Conservation (phyloP, 2,329 filamentous ascomycete species). For the Penicillium palitans region DNA sequence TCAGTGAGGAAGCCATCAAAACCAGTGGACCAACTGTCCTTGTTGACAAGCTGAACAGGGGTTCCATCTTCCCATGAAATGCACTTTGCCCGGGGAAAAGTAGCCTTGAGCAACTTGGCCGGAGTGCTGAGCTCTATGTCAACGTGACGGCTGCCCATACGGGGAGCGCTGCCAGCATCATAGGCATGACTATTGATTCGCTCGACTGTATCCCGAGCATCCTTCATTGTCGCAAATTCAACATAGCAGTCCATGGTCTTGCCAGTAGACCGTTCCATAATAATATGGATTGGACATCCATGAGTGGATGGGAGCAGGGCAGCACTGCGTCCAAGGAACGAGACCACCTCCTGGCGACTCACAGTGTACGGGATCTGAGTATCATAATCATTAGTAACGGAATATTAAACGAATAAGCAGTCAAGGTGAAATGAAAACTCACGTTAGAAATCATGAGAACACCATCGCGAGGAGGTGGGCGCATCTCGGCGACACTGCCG, state of each 20-base stretch:
- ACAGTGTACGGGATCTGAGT: slow-evolving; percentile 52
- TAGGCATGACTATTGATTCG: slow-evolving; percentile 38
- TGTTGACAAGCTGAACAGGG: slow-evolving; percentile 36
- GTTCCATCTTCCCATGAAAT: slow-evolving; percentile 46
- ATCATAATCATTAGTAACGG: background rate
- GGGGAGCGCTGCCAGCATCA: slow-evolving; percentile 41
- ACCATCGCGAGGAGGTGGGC: background rate
- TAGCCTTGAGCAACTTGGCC: slow-evolving; percentile 50
- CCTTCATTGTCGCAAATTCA: slow-evolving; percentile 43
- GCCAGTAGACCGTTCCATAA: slow-evolving; percentile 58
- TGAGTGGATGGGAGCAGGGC: slow-evolving; percentile 38
- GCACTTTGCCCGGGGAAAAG: slow-evolving; percentile 56
- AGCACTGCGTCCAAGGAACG: slow-evolving; percentile 49
- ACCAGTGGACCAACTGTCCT: slow-evolving; percentile 49
- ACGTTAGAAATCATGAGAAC: slow-evolving; percentile 9
- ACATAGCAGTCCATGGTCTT: slow-evolving; percentile 58
- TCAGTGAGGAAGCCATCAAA: slow-evolving; percentile 54
- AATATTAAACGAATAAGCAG: slow-evolving; percentile 3
- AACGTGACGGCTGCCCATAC: slow-evolving; percentile 51
- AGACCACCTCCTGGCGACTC: slow-evolving; percentile 51
- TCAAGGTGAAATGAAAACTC: background rate
- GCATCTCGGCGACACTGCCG: background rate
- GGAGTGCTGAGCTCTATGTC: slow-evolving; percentile 50
- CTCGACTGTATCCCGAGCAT: slow-evolving; percentile 42
- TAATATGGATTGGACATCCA: slow-evolving; percentile 55